Conservation (phyloP, 2,329 filamentous ascomycete species). For the Claviceps lovelessii region DNA sequence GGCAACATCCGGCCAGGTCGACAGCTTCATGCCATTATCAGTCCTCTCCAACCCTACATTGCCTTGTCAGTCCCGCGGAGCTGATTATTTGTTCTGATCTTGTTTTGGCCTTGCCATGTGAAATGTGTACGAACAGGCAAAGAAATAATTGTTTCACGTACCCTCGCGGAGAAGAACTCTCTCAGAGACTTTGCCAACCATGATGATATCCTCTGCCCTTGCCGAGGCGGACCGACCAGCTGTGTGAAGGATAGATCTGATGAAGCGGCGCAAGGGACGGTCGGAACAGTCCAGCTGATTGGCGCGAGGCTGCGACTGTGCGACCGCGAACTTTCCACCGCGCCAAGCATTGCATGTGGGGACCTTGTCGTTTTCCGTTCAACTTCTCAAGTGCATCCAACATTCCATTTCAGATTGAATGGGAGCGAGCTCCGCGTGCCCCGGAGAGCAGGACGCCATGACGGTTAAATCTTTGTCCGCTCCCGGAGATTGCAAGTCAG, state of each 20-base stretch:
- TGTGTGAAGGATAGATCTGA: not conserved
- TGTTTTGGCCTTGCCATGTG: slow-evolving; percentile 8
- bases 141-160: slow-evolving; percentile 18
- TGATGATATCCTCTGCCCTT: slow-evolving; percentile 16
- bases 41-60: slow-evolving; percentile 74
- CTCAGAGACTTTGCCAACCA: slow-evolving; percentile 53
- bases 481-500: not conserved
- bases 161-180: slow-evolving; percentile 49
- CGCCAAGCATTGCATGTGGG: not conserved
- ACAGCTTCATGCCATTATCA: slow-evolving; percentile 95
- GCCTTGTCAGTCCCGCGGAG: slow-evolving; percentile 1
- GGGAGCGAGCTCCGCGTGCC: not conserved
- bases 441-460: not conserved
- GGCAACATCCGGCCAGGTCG: slow-evolving; percentile 79
- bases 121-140: slow-evolving; percentile 1
- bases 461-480: not conserved
- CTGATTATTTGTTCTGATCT: not conserved
- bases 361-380: not conserved
- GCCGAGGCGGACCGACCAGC: not conserved
- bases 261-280: not conserved
- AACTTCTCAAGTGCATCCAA: not conserved
- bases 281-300: not conserved
- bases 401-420: not conserved
- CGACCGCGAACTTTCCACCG: slow-evolving; percentile 2
- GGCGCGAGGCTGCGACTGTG: not conserved